phyloP scores from a whole-genome alignment of 2,329 filamentous ascomycete species.

The Xylaria arbuscula region DNA sequence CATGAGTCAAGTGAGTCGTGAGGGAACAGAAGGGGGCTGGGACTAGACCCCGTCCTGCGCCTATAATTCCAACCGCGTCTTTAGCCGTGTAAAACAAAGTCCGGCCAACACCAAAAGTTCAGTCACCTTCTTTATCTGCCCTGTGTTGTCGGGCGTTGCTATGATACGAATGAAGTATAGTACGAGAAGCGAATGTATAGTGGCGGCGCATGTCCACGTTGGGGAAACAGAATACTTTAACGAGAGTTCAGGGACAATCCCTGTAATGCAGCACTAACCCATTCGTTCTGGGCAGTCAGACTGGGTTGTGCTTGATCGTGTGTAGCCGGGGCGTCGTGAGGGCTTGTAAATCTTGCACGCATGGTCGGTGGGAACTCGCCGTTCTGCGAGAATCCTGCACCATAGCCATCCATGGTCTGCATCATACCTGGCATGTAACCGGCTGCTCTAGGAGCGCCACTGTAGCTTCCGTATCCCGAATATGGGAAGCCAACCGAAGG shows the following conservation, averaged over 20 bases:
- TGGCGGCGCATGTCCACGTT: conserved; percentile 21
- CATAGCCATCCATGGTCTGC: conserved; percentile 57
- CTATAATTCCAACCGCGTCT: conserved; percentile 40
- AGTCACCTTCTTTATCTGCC: conserved; percentile 46
- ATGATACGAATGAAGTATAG: conserved; percentile 46
- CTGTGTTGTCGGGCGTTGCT: conserved; percentile 35
- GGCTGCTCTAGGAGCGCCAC: conserved; percentile 53
- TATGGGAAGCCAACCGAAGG: conserved; percentile 56
- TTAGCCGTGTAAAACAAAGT: conserved; percentile 44
- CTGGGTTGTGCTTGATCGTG: conserved; percentile 48
- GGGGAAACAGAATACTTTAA: conserved; percentile 45
- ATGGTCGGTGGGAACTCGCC: conserved; percentile 60
- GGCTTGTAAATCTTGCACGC: conserved; percentile 54
- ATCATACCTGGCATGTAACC: conserved; percentile 56
- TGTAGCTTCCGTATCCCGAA: conserved; percentile 58
- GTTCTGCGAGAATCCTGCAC: conserved; percentile 54
- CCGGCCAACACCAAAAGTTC: conserved; percentile 47
- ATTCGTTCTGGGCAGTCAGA: conserved; percentile 65
- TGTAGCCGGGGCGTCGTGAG: conserved; percentile 50
- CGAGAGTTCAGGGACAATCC: conserved; percentile 77
- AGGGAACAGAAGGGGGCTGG: conserved; percentile 34
- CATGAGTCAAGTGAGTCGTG: conserved; percentile 49
- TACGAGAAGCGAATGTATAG: conserved; percentile 48
- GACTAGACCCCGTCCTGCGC: conserved; percentile 42
- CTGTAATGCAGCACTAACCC: conserved; percentile 72